Percentiles rank a stretch among this genome's conserved stretches.
Evolutionary conservation across 306 rosid genomes (phyloP).

Genomic region (Hippophae gyantsensis): DNA sequence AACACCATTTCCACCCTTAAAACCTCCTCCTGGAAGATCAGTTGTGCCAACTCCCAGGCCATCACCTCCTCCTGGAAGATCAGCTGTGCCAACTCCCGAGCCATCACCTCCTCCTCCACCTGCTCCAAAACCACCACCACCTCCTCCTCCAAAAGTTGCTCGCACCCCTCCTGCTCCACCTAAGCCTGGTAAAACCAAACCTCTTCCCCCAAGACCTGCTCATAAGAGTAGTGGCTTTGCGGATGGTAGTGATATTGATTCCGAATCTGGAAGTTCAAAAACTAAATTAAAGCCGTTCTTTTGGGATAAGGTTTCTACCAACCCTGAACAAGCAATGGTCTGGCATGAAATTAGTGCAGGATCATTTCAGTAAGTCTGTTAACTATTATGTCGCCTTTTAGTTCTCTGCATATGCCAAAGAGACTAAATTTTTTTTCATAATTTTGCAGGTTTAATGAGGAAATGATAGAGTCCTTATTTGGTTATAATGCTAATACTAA

Average conservation of each 20-base stretch:
- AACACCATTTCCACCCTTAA: constrained; percentile 26
- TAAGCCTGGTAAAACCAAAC: constrained; percentile 30
- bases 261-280: constrained; percentile 45
- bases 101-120: constrained; percentile 31
- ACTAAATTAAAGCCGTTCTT: constrained; percentile 90
- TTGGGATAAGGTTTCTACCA: constrained; percentile 89
- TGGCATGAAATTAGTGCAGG: constrained; percentile 89
- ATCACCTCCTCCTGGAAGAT: not conserved
- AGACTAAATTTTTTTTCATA: constrained; percentile 4
- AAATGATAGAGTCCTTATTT: constrained; percentile 79
- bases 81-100: constrained; percentile 9
- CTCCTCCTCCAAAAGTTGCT: constrained; percentile 30
- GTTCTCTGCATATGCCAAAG: constrained; percentile 9
- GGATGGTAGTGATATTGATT: constrained; percentile 23
- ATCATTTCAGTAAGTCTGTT: constrained; percentile 74
- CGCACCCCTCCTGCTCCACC: constrained; percentile 65
- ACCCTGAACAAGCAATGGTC: constrained; percentile 82
- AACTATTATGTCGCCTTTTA: not conserved
- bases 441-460: constrained; percentile 79
- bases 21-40: constrained; percentile 44
- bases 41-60: constrained; percentile 34
- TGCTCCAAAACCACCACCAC: constrained; percentile 9
- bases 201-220: constrained; percentile 23
- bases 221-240: constrained; percentile 13
- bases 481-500: constrained; percentile 39